Conservation (phyloP, 495 filamentous ascomycete genomes). For the Haplographium delicatum region DNA sequence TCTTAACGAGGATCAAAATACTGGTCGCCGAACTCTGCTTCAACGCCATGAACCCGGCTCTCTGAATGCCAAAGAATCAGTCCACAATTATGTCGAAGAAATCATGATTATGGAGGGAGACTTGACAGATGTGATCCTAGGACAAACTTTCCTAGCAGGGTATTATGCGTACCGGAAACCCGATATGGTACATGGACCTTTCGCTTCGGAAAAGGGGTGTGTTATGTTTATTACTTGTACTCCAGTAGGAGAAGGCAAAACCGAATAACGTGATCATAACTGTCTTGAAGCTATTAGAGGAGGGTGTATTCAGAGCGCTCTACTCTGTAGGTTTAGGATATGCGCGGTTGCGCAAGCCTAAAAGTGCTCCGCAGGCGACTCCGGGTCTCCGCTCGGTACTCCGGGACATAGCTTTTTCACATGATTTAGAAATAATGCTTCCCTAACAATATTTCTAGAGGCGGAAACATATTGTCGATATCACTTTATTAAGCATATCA, state of each 20-base stretch:
- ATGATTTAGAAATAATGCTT: no score
- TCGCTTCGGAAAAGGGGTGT: not conserved
- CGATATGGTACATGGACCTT: slow-evolving; percentile 2
- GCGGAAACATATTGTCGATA: no score
- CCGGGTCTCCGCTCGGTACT: no score
- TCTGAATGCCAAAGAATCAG: not conserved
- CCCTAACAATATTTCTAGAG: no score
- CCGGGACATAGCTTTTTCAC: no score
- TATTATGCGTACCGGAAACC: not conserved
- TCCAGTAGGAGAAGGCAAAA: not conserved
- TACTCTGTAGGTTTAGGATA: no score
- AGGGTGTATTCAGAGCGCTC: no score
- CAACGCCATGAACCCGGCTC: not conserved
- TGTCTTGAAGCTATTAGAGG: no score
- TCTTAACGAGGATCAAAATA: not conserved
- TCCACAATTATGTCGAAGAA: slow-evolving; percentile 3
- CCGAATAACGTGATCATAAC: no score
- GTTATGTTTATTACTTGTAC: slow-evolving; percentile 1
- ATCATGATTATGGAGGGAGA: not conserved
- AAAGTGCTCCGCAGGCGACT: no score
- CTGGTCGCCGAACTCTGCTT: not conserved
- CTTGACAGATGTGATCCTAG: not conserved
- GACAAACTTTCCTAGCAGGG: not conserved
- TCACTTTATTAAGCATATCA: no score
- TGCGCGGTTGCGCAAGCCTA: no score